phyloP scores from a whole-genome alignment of 192 early-diverging fungal species.

The Diversispora eburnea region DNA sequence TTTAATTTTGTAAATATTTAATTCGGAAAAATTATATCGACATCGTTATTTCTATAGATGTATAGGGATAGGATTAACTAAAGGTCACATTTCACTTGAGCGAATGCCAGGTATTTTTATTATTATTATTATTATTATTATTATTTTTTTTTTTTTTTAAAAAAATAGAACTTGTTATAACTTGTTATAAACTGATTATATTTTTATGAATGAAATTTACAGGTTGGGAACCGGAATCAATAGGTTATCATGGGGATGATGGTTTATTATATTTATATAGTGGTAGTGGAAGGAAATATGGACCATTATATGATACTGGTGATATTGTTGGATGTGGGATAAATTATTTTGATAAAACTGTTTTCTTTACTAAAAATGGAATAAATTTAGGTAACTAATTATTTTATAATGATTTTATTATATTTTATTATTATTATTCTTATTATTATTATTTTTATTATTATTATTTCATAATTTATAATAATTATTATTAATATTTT shows the following conservation, averaged over 20 bases:
- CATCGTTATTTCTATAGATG: slow-evolving; percentile 32
- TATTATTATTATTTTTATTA: neutral
- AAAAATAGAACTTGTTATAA: too few species aligned
- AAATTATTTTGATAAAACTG: slow-evolving; percentile 68
- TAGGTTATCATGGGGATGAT: slow-evolving; percentile 97
- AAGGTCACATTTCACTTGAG: slow-evolving; percentile 42
- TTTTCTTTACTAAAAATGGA: slow-evolving; percentile 95
- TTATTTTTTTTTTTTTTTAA: neutral
- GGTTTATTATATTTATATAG: slow-evolving; percentile 52
- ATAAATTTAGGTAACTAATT: slow-evolving; percentile 53
- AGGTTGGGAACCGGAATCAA: slow-evolving; percentile 87
- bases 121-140: neutral
- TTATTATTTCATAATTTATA: neutral
- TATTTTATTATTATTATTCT: neutral
- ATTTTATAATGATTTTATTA: neutral
- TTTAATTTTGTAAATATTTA: neutral
- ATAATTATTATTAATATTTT: neutral
- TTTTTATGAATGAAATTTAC: neutral
- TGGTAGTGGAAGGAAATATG: slow-evolving; percentile 75
- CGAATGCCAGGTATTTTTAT: slow-evolving; percentile 73
- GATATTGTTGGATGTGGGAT: slow-evolving; percentile 92
- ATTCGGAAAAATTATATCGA: neutral
- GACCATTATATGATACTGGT: slow-evolving; percentile 82
- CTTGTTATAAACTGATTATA: neutral
- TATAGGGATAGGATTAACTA: slow-evolving; percentile 86